phyloP scores from a whole-genome alignment of 345 rosid genomes.

The Abelmoschus esculentus region DNA sequence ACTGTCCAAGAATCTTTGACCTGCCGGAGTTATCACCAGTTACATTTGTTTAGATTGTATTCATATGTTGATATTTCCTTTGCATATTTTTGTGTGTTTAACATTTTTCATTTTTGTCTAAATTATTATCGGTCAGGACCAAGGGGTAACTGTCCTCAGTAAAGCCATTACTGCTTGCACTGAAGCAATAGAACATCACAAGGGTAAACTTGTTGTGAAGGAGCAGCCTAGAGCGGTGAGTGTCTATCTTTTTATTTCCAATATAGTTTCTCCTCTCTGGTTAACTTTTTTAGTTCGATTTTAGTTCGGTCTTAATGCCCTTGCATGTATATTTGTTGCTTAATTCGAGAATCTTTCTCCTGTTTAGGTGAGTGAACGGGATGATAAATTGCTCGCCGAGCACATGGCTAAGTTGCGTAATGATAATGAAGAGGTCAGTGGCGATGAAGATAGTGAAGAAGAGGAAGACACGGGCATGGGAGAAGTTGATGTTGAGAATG shows the following conservation, averaged over 20 bases:
- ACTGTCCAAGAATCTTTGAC: too few relatives aligned
- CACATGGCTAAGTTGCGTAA: slow-evolving; percentile 81
- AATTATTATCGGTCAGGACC: slow-evolving; percentile 49
- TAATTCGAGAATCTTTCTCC: background rate
- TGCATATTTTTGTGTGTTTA: slow-evolving; percentile 1
- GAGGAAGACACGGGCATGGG: slow-evolving; percentile 98
- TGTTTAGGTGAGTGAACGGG: slow-evolving; percentile 93
- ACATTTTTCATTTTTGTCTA: background rate
- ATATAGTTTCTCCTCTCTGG: background rate
- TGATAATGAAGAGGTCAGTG: slow-evolving; percentile 80
- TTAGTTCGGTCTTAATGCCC: background rate
- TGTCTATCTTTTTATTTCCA: slow-evolving; percentile 7
- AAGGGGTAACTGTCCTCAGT: slow-evolving; percentile 72
- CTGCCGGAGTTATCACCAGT: background rate
- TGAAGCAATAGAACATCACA: slow-evolving; percentile 69
- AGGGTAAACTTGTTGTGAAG: slow-evolving; percentile 81
- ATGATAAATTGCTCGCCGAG: slow-evolving; percentile 88
- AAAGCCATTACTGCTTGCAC: slow-evolving; percentile 78
- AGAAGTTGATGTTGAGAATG: slow-evolving; percentile 62
- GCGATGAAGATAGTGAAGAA: slow-evolving; percentile 93
- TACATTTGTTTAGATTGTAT: background rate
- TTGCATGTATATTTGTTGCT: background rate
- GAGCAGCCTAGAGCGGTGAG: slow-evolving; percentile 95
- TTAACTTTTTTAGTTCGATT: background rate
- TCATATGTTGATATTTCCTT: background rate